Conservation (phyloP, 177 flowering plant species). For the Vitis hybrid region DNA sequence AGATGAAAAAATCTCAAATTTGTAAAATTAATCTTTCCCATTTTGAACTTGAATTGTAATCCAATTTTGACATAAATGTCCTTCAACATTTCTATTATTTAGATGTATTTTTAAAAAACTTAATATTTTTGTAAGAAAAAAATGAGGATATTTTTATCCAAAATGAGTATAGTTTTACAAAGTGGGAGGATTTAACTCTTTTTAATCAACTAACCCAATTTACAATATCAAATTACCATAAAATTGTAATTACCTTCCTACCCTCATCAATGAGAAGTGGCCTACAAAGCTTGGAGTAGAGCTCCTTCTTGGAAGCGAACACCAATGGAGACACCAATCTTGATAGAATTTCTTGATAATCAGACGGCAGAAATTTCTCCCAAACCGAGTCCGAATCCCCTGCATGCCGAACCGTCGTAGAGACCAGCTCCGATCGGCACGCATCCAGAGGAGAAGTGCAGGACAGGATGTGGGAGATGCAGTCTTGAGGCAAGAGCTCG, state of each 20-base stretch:
- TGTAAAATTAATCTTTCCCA: fast-evolving
- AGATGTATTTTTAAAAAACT: too few species aligned
- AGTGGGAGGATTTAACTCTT: too few species aligned
- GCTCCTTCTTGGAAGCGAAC: conserved; percentile 44
- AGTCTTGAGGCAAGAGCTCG: conserved; percentile 25
- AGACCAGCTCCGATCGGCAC: conserved; percentile 10
- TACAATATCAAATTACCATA: not conserved
- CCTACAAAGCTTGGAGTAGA: conserved; percentile 35
- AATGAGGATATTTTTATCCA: too few species aligned
- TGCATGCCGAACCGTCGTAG: conserved; percentile 6
- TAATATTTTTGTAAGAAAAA: too few species aligned
- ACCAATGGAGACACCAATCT: conserved; percentile 20
- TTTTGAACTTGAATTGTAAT: too few species aligned
- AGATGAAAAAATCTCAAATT: fast-evolving
- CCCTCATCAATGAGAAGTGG: conserved; percentile 47
- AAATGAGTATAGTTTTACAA: too few species aligned
- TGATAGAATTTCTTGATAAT: conserved; percentile 28
- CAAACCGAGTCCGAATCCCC: conserved; percentile 34
- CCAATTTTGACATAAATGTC: too few species aligned
- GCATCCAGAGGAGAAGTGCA: conserved; percentile 31
- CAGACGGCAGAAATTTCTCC: conserved; percentile 28
- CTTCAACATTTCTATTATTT: too few species aligned
- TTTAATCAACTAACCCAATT: too few species aligned
- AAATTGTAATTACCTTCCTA: conserved; percentile 32
- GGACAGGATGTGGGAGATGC: conserved; percentile 20